phyloP scores from a whole-genome alignment of 2,329 filamentous ascomycete genomes.

The Trichoderma simmonsii region DNA sequence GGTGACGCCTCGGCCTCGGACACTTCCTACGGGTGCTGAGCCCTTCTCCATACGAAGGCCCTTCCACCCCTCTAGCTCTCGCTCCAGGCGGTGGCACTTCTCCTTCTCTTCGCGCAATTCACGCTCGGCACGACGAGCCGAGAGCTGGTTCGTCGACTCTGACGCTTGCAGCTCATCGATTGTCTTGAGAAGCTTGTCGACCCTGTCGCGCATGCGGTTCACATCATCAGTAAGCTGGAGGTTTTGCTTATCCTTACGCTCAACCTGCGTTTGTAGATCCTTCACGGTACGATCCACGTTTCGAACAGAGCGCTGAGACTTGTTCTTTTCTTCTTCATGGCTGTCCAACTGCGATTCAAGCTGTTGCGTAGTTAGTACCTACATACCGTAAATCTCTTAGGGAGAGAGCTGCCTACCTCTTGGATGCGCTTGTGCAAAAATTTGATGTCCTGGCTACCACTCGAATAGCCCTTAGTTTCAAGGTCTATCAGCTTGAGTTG shows the following conservation, averaged over 20 bases:
- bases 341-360: conserved; percentile 84
- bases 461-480: conserved; percentile 96
- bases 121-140: conserved; percentile 80
- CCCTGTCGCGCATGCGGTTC: conserved; percentile 80
- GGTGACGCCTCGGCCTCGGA: conserved; percentile 35
- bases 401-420: conserved; percentile 58
- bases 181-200: conserved; percentile 80
- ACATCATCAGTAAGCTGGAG: conserved; percentile 79
- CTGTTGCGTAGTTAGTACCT: conserved; percentile 42
- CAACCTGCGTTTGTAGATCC: conserved; percentile 87
- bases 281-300: conserved; percentile 93
- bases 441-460: conserved; percentile 88
- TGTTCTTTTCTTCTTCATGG: conserved; percentile 73
- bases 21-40: conserved; percentile 47
- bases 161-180: conserved; percentile 92
- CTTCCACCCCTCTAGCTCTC: conserved; percentile 83
- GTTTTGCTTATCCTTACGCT: conserved; percentile 88
- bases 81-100: conserved; percentile 74
- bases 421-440: conserved; percentile 93
- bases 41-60: conserved; percentile 66
- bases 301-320: conserved; percentile 81
- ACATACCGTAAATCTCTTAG: conserved; percentile 26
- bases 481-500: conserved; percentile 88
- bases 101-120: conserved; percentile 88
- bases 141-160: conserved; percentile 77